A percentile compares a stretch with the other conserved stretches of the same genome.
These are phyloP conservation scores for Ophiocordyceps camponoti-saundersi DNA, from an alignment of 2,329 filamentous ascomycete genomes.

Conservation along the genomic window DNA sequence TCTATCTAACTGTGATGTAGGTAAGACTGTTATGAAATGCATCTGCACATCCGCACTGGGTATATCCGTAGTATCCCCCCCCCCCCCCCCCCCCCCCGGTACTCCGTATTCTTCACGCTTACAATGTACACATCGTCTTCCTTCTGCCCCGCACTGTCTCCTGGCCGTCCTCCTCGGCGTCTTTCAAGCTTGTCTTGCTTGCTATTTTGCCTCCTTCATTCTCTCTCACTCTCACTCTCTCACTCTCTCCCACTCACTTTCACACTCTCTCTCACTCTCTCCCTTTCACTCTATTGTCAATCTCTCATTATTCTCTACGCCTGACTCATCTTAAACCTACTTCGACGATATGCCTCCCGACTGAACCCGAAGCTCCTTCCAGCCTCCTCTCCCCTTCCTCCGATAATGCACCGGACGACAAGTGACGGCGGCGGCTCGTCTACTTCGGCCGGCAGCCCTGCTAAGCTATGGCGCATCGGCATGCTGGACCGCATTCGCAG, in stretches of 20 bases:
- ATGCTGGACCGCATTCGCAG: slow-evolving; percentile 7
- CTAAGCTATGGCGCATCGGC: slow-evolving; percentile 8
- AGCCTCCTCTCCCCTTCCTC: slow-evolving; percentile 3
- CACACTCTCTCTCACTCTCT: no score
- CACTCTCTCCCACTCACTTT: not conserved
- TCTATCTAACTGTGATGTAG: no score
- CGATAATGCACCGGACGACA: slow-evolving; percentile 11
- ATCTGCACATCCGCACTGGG: no score
- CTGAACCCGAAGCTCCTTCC: not conserved
- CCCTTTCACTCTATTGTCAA: no score
- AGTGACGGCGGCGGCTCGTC: slow-evolving; percentile 10
- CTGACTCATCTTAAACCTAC: not conserved
- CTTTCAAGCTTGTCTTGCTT: no score
- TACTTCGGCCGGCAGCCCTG: slow-evolving; percentile 3
- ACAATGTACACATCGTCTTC: no score
- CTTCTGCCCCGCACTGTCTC: no score
- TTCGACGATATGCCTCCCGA: not conserved
- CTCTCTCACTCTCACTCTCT: not conserved
- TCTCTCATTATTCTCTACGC: not conserved
- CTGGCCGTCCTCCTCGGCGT: no score
- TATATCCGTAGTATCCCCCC: no score
- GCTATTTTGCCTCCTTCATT: not conserved
- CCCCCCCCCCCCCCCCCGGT: no score
- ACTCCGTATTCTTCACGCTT: no score
- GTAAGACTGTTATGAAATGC: no score